phyloP scores from a whole-genome alignment of 345 rosid genomes.

The Aethionema arabicum region DNA sequence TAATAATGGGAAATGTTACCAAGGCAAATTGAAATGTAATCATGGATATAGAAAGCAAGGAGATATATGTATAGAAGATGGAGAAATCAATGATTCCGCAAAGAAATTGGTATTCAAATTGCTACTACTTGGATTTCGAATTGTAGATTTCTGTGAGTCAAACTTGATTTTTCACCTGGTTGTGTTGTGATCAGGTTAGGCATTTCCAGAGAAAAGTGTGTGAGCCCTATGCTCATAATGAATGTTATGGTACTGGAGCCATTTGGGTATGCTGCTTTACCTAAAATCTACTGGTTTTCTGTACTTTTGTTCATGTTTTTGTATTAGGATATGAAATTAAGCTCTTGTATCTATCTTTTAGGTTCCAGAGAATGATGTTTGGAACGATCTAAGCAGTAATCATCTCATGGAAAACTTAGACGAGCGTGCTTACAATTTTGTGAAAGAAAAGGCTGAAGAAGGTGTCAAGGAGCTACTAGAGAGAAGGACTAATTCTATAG shows the following conservation, averaged over 20 bases:
- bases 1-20: conserved; percentile 58
- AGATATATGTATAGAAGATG: conserved; percentile 77
- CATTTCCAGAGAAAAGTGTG: conserved; percentile 59
- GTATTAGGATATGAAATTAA: background rate
- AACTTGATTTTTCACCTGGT: background rate
- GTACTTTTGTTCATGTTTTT: background rate
- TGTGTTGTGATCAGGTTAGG: conserved; percentile 47
- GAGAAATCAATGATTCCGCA: conserved; percentile 66
- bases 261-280: conserved; percentile 58
- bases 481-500: conserved; percentile 49
- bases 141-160: no score
- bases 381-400: conserved; percentile 51
- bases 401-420: conserved; percentile 45
- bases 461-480: conserved; percentile 45
- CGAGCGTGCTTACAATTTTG: conserved; percentile 36
- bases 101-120: conserved; percentile 65
- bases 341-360: conserved; percentile 24
- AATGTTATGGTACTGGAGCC: conserved; percentile 61
- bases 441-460: conserved; percentile 58
- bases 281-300: conserved; percentile 4
- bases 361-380: conserved; percentile 60
- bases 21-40: conserved; percentile 65
- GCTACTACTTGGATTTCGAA: background rate
- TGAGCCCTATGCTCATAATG: conserved; percentile 52
- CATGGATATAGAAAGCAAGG: conserved; percentile 61